Conservation (phyloP, 2,329 filamentous ascomycete genomes). For the Gremmenia infestans region DNA sequence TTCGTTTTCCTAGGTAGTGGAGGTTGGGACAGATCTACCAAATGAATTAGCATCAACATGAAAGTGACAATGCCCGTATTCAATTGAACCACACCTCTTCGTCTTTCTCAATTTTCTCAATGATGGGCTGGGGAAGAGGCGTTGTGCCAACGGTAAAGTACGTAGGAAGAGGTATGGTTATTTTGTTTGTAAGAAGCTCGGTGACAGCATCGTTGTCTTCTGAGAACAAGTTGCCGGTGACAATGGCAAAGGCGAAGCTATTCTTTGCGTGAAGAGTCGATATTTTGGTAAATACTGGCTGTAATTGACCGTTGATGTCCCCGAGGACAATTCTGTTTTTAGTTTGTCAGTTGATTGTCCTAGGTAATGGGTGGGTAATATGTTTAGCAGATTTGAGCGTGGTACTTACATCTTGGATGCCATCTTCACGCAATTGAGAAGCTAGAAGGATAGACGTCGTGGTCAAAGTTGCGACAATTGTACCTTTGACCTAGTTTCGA, state of each 20-base stretch:
- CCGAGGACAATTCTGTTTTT: slow-evolving; percentile 58
- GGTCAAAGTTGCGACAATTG: not conserved
- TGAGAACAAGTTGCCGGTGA: slow-evolving; percentile 79
- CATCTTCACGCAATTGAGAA: slow-evolving; percentile 36
- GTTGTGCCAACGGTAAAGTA: slow-evolving; percentile 82
- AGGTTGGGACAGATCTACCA: slow-evolving; percentile 82
- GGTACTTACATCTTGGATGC: slow-evolving; percentile 35
- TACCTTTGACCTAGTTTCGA: not conserved
- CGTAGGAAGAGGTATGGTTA: slow-evolving; percentile 72
- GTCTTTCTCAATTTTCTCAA: slow-evolving; percentile 68
- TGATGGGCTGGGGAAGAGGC: slow-evolving; percentile 64
- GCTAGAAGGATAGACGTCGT: not conserved
- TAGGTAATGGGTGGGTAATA: not conserved
- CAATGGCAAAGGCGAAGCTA: slow-evolving; percentile 76
- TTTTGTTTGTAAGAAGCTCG: slow-evolving; percentile 65
- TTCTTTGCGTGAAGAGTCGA: slow-evolving; percentile 80
- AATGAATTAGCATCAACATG: slow-evolving; percentile 7
- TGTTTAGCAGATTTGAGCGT: not conserved
- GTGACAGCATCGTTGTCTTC: slow-evolving; percentile 55
- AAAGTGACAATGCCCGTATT: not conserved
- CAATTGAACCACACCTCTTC: slow-evolving; percentile 43
- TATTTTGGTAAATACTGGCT: slow-evolving; percentile 73
- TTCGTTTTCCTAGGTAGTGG: slow-evolving; percentile 82
- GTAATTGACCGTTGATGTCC: slow-evolving; percentile 73
- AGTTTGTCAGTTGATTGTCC: slow-evolving; percentile 10